A percentile compares a stretch with the other conserved stretches of the same genome.
These are phyloP conservation scores for Clonostachys chloroleuca DNA, from an alignment of 2,329 filamentous ascomycete genomes.

Conservation along the genomic window DNA sequence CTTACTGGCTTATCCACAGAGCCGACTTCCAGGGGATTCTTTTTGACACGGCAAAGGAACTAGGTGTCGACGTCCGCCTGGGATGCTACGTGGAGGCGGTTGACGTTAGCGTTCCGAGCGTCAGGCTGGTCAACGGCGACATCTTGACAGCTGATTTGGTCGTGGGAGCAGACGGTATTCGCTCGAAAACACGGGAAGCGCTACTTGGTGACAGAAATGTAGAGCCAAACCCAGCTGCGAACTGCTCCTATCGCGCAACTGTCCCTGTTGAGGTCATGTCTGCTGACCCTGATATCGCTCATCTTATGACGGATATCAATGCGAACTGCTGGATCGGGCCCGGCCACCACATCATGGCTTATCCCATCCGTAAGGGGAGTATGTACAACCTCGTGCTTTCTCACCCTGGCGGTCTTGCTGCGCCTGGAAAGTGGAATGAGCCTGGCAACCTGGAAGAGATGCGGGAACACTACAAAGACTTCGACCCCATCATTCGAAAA, in stretches of 20 bases:
- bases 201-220: conserved; percentile 2
- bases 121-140: neutral
- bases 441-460: conserved; percentile 3
- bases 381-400: conserved; percentile 5
- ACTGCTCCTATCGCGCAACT: conserved; percentile 4
- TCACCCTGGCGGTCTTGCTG: conserved; percentile 1
- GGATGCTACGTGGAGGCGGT: neutral
- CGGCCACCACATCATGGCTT: conserved; percentile 4
- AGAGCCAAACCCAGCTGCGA: neutral
- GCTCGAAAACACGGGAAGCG: conserved; percentile 1
- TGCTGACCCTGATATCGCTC: neutral
- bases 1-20: conserved; percentile 8
- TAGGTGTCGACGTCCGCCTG: conserved; percentile 4
- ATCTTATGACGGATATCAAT: conserved; percentile 3
- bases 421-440: conserved; percentile 3
- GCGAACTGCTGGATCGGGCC: conserved; percentile 3
- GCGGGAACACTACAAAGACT: conserved; percentile 1
- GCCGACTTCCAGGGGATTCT: conserved; percentile 8
- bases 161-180: conserved; percentile 4
- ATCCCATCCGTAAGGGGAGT: conserved; percentile 1
- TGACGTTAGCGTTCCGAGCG: neutral
- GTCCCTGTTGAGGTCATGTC: conserved; percentile 2
- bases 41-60: conserved; percentile 3
- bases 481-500: conserved; percentile 3
- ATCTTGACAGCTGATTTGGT: conserved; percentile 5